Evolutionary conservation across 768 basidiomycete species (phyloP), one percentile per base, ranked within the genome.

Genomic region (Hygrophorus russula): DNA sequence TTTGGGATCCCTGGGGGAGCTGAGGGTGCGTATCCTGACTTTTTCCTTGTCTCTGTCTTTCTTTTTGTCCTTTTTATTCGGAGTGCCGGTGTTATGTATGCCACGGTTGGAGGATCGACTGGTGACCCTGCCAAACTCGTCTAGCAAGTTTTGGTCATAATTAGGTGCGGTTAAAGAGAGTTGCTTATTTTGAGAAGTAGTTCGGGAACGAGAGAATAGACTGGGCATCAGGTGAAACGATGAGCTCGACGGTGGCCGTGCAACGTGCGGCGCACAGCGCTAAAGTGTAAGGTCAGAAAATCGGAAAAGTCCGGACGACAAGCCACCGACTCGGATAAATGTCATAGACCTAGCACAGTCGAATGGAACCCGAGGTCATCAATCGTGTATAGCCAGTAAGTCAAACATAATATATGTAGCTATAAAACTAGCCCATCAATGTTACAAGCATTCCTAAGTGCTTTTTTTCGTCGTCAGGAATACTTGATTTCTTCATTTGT

Each of bases 91-190:
- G 44, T 24, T 24, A 7, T 24, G 7, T 24, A 50, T 55, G 44
- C 54, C 56, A 42, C 64, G 59, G 49, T 54, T 57, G 32, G 72
- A 67, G 49, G 56, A 57, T 44, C 67, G 67, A 66, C 71, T 73
- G 43, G 62, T 53, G 46, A 78, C 67, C 40, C 77, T 65, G 38
- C 82, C 82, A 49, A 84, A 82, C 65, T 84, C 82, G 62, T 84
- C 82, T 48, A 61, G 61, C 36, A 56, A 45, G 50, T 56, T 51
- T 46, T 49, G 41, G 46, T 44, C 27, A 10, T 41, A 24, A 15
- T 18, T 41, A 28, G 39, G 20, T 19, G 43, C n/a, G 35, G 43
- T 35, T 18, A 37, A 44, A 14, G 47, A 35, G 43, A 40, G 37
- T 34, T 37, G 41, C 33, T 40, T 44, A 24, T 44, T 39, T 44